Conservation (phyloP, 2,329 filamentous ascomycete species). For the Cladosporium sp. region DNA sequence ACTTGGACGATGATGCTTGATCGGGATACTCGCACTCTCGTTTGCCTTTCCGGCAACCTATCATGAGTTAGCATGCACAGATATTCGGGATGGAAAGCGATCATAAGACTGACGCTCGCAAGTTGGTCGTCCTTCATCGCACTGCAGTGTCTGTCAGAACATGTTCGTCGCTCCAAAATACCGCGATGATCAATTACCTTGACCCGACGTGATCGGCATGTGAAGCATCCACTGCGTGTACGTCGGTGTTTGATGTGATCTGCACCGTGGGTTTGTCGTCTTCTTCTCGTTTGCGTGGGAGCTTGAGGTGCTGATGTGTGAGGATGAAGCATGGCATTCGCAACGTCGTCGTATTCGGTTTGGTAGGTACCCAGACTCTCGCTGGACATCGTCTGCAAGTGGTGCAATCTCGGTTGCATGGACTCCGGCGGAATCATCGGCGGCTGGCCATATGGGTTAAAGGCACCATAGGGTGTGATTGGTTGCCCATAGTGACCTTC, state of each 20-base stretch:
- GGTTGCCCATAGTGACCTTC: slow-evolving; percentile 25
- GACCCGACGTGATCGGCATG: slow-evolving; percentile 80
- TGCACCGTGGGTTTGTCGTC: slow-evolving; percentile 23
- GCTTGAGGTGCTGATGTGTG: slow-evolving; percentile 17
- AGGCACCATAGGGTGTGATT: slow-evolving; percentile 25
- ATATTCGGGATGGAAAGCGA: not conserved
- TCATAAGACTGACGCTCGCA: slow-evolving; percentile 60
- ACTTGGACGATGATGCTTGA: slow-evolving; percentile 47
- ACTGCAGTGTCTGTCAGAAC: slow-evolving; percentile 48
- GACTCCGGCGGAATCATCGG: slow-evolving; percentile 23
- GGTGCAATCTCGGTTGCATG: slow-evolving; percentile 22
- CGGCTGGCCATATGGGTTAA: slow-evolving; percentile 26
- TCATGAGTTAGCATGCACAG: slow-evolving; percentile 12
- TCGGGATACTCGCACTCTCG: slow-evolving; percentile 89
- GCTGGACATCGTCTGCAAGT: slow-evolving; percentile 27
- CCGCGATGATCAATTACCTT: slow-evolving; percentile 48
- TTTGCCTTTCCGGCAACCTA: slow-evolving; percentile 84
- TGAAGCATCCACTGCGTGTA: slow-evolving; percentile 89
- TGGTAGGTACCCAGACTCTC: slow-evolving; percentile 28
- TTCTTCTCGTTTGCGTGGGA: slow-evolving; percentile 20
- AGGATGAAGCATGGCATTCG: slow-evolving; percentile 21
- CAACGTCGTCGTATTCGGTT: slow-evolving; percentile 27
- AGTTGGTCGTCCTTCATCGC: slow-evolving; percentile 79
- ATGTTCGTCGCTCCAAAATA: not conserved
- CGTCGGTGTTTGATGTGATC: slow-evolving; percentile 88